phyloP scores from a whole-genome alignment of 768 basidiomycete species.

The Tubosaeta sp. region DNA sequence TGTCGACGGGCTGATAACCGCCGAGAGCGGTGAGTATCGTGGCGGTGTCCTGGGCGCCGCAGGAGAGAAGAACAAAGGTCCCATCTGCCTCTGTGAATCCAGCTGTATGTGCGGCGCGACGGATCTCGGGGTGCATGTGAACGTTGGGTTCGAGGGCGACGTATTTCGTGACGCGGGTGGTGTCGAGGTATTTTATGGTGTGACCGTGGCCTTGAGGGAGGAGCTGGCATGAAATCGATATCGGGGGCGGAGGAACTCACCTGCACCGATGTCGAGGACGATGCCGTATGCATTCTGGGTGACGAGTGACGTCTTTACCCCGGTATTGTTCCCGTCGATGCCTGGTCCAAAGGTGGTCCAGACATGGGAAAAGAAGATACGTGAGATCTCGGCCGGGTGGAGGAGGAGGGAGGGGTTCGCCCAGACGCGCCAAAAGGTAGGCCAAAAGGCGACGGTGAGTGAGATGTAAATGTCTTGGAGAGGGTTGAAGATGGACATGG shows the following conservation, averaged over 20 bases:
- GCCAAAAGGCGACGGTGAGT: slow-evolving; percentile 33
- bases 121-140: slow-evolving; percentile 57
- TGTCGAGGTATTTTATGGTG: slow-evolving; percentile 56
- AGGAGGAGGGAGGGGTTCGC: slow-evolving; percentile 43
- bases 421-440: slow-evolving; percentile 45
- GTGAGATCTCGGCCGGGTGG: slow-evolving; percentile 42
- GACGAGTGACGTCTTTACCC: slow-evolving; percentile 46
- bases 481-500: slow-evolving; percentile 24
- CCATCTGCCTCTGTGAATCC: slow-evolving; percentile 54
- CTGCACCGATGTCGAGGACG: slow-evolving; percentile 68
- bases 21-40: slow-evolving; percentile 43
- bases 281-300: slow-evolving; percentile 52
- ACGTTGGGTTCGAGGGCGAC: slow-evolving; percentile 70
- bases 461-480: slow-evolving; percentile 41
- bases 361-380: slow-evolving; percentile 53
- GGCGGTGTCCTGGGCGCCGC: slow-evolving; percentile 57
- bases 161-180: slow-evolving; percentile 51
- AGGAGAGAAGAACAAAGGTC: slow-evolving; percentile 53
- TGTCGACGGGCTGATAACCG: slow-evolving; percentile 44
- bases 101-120: slow-evolving; percentile 41
- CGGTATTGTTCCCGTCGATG: slow-evolving; percentile 40
- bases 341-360: slow-evolving; percentile 50
- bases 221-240: background rate
- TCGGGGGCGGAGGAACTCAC: slow-evolving; percentile 28
- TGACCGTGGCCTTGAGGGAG: slow-evolving; percentile 56